Conservation (phyloP, 1,139 yeast species). For the Pichia sp. region DNA sequence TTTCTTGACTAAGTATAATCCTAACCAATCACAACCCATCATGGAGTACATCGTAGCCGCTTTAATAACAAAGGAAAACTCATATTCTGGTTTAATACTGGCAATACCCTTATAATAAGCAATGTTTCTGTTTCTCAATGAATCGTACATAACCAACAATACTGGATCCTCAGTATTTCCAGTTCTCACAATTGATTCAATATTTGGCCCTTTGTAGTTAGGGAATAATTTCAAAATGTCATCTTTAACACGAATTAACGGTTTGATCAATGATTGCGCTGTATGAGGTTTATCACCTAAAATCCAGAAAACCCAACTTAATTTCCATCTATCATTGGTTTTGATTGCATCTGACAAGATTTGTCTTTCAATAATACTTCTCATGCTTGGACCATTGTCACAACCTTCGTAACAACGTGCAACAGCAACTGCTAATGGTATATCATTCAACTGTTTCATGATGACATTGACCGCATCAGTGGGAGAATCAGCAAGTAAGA, state of each 20-base stretch:
- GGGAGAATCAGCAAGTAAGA: constrained; percentile 74
- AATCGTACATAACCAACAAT: constrained; percentile 60
- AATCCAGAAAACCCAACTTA: constrained; percentile 82
- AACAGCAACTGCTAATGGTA: constrained; percentile 74
- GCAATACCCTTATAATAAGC: constrained; percentile 49
- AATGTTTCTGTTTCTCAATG: constrained; percentile 51
- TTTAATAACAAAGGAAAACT: constrained; percentile 59
- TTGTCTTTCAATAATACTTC: constrained; percentile 47
- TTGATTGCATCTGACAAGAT: constrained; percentile 57
- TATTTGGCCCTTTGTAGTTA: constrained; percentile 24
- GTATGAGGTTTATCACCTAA: constrained; percentile 50
- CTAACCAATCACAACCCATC: constrained; percentile 90
- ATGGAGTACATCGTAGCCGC: constrained; percentile 69
- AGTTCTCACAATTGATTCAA: constrained; percentile 40
- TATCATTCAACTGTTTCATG: constrained; percentile 62
- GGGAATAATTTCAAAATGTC: constrained; percentile 32
- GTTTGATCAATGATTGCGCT: constrained; percentile 61
- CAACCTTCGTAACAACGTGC: constrained; percentile 66
- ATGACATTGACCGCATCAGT: constrained; percentile 78
- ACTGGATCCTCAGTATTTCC: constrained; percentile 70
- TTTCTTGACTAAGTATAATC: constrained; percentile 56
- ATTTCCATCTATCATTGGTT: constrained; percentile 77
- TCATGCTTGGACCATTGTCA: constrained; percentile 53
- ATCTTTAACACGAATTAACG: constrained; percentile 47
- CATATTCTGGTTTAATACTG: constrained; percentile 47